Percentiles rank a stretch among this genome's conserved stretches.
These are phyloP conservation scores for Amaranthus hypochondriacus DNA, from an alignment of 148 eudicot genomes.

Conservation along the genomic window DNA sequence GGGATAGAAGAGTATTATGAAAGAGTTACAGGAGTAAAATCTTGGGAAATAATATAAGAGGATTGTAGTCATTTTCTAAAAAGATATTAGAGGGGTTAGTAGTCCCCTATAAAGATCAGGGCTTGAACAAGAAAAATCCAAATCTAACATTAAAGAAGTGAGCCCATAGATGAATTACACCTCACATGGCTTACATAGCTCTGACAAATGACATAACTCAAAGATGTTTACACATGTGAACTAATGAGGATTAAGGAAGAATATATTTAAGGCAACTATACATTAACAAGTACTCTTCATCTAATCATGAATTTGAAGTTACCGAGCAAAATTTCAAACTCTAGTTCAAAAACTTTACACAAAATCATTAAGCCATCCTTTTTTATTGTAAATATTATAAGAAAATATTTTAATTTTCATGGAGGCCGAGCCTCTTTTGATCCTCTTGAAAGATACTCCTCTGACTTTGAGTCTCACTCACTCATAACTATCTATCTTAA, in stretches of 20 bases:
- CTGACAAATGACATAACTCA: conserved; percentile 16
- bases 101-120: conserved; percentile 30
- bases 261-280: not conserved
- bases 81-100: not conserved
- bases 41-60: conserved; percentile 16
- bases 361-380: no score
- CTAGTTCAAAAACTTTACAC: no score
- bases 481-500: no score
- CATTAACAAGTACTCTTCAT: not conserved
- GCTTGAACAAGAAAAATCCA: conserved; percentile 29
- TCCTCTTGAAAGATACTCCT: no score
- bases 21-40: not conserved
- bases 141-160: conserved; percentile 27
- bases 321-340: no score
- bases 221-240: conserved; percentile 21
- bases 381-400: no score
- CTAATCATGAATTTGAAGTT: no score
- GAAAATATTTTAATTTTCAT: no score
- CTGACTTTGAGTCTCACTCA: no score
- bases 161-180: conserved; percentile 27
- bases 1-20: not conserved
- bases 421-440: no score
- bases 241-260: not conserved
- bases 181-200: conserved; percentile 34
- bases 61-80: conserved; percentile 12